Evolutionary conservation across 371 early-diverging fungal genomes (phyloP).

Genomic region (Mucor ambiguus): DNA sequence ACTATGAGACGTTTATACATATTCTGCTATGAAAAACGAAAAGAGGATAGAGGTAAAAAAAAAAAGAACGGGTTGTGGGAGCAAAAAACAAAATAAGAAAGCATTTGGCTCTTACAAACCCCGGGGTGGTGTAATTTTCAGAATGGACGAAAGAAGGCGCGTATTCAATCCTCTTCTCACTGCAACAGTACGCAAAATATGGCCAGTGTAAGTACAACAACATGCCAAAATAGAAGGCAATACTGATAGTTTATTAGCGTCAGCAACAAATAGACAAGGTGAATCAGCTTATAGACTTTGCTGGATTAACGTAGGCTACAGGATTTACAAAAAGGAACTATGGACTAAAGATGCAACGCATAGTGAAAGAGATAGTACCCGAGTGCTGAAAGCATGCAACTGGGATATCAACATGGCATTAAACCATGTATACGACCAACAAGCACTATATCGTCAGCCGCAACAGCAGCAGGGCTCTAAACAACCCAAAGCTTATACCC

Average conservation of each 20-base stretch:
- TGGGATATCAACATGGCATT: constrained; percentile 74
- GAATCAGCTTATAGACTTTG: constrained; percentile 53
- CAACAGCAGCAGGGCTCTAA: constrained; percentile 5
- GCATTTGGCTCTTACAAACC: constrained; percentile 6
- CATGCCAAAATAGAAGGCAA: background rate
- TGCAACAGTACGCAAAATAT: background rate
- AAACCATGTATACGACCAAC: constrained; percentile 57
- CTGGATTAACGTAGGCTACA: constrained; percentile 45
- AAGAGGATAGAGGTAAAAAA: constrained; percentile 6
- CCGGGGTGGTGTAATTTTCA: constrained; percentile 7
- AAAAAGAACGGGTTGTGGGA: background rate
- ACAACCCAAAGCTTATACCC: constrained; percentile 7
- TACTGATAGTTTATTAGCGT: background rate
- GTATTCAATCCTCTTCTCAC: background rate
- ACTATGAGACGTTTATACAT: constrained; percentile 28
- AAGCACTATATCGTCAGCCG: background rate
- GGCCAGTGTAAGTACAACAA: background rate
- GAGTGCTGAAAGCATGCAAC: constrained; percentile 51
- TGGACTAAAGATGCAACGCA: background rate
- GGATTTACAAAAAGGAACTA: background rate
- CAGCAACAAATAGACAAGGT: constrained; percentile 50
- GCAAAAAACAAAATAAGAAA: too few relatives aligned
- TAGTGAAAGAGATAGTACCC: constrained; percentile 61
- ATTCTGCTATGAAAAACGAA: background rate
- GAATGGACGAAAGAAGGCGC: background rate